phyloP scores from a whole-genome alignment of 2,329 filamentous ascomycete species.

The Paecilomyces sp. region DNA sequence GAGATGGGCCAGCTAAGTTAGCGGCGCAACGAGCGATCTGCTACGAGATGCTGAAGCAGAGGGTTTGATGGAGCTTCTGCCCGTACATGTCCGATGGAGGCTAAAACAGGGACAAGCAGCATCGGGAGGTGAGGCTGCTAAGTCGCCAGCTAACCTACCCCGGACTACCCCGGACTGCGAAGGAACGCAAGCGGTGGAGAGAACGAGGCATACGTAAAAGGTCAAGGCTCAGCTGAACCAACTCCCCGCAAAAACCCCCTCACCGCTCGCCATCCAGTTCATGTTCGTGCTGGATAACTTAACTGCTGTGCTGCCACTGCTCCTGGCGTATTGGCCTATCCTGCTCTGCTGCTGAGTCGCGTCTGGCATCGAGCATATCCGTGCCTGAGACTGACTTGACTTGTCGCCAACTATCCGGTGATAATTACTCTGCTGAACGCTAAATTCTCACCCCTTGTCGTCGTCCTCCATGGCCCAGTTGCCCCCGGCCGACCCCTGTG shows the following conservation, averaged over 20 bases:
- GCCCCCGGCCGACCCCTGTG: not conserved
- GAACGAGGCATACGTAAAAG: not conserved
- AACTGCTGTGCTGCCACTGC: not conserved
- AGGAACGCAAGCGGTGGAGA: not conserved
- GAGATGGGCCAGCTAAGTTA: not conserved
- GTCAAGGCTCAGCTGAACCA: not conserved
- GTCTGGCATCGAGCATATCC: not conserved
- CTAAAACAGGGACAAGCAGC: not conserved
- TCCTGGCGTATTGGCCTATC: not conserved
- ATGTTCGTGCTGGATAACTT: not conserved
- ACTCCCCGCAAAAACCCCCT: not conserved
- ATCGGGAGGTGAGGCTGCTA: not conserved
- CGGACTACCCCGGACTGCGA: not conserved
- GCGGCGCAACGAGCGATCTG: not conserved
- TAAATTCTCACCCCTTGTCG: not conserved
- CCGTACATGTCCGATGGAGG: not conserved
- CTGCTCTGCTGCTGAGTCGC: not conserved
- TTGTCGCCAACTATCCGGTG: too few relatives aligned
- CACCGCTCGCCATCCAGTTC: not conserved
- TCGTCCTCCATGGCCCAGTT: not conserved
- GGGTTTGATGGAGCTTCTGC: not conserved
- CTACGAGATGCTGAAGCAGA: not conserved
- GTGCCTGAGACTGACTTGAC: not conserved
- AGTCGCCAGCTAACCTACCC: not conserved
- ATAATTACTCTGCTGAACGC: not conserved